Evolutionary conservation across 2,329 filamentous ascomycete species (phyloP), one percentile per base, ranked within the genome.

Genomic region (Capronia epimyces): DNA sequence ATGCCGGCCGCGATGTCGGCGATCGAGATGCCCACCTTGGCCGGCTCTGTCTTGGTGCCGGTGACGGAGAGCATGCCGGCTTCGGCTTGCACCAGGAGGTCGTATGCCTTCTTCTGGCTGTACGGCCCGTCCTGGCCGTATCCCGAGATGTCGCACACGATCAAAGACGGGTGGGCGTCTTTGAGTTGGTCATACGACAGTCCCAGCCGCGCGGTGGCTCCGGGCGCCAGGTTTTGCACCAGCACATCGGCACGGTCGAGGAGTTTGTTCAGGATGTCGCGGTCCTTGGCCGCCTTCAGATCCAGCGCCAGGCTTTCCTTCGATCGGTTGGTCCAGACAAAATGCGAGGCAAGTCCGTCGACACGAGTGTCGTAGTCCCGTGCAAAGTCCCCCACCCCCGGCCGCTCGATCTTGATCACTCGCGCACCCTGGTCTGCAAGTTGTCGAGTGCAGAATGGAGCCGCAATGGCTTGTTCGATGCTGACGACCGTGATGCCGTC

Each of bases 361-460:
- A 78, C 75, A 3, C 75, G 69, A 0, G 64, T 70, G 59, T 79
- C 76, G 53, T 78, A 78, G 12, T 69, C 63, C 1, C 75, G 70
- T 0, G 76, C 76, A 57, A 79, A 79, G 57, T 79, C 76, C 1
- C 76, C 76, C 0, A 71, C 69, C 0, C 64, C 69, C 0, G 75
- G 76, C 1, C 76, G 70, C 58, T 79, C 76, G 15, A 79, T 62
- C 60, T 79, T 79, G 62, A 79, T 79, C 16, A 79, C 75, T 3
- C 76, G 68, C 1, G 76, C 76, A 9, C 76, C 76, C 7, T 75
- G 66, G 52, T 79, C 76, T 16, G 76, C 76, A 3, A 78, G 67
- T 42, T 79, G 76, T 1, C 76, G 67, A 0, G 76, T 79, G 55
- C 75, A 78, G 53, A 78, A 77, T 0, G 76, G 76, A 0, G 74